Percentiles rank a stretch among this genome's conserved stretches.
Evolutionary conservation across 2,329 filamentous ascomycete species (phyloP).

Genomic region (Coniochaeta sp.): DNA sequence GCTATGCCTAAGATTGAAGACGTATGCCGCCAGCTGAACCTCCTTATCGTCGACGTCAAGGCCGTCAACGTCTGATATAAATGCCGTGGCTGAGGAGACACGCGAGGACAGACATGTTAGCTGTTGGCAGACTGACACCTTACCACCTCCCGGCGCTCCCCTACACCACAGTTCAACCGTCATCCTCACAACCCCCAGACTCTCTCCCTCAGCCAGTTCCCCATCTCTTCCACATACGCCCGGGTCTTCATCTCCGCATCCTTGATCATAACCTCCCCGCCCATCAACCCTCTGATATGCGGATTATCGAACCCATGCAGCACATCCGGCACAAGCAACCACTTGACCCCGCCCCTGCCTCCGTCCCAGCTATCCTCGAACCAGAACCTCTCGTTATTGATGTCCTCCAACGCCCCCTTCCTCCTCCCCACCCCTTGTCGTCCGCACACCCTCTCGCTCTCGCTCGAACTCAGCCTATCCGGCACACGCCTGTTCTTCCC

Average conservation of each 20-base stretch:
- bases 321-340: slow-evolving; percentile 23
- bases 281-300: slow-evolving; percentile 17
- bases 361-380: slow-evolving; percentile 19
- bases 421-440: slow-evolving; percentile 12
- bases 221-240: slow-evolving; percentile 13
- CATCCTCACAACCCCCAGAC: slow-evolving; percentile 8
- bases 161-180: neutral
- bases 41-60: too few species aligned
- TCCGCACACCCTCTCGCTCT: slow-evolving; percentile 20
- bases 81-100: too few species aligned
- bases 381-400: slow-evolving; percentile 11
- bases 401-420: slow-evolving; percentile 25
- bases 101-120: too few species aligned
- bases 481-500: slow-evolving; percentile 32
- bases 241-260: slow-evolving; percentile 21
- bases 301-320: slow-evolving; percentile 22
- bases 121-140: too few species aligned
- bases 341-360: slow-evolving; percentile 15
- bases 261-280: slow-evolving; percentile 20
- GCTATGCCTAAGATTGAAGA: too few species aligned
- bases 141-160: too few species aligned
- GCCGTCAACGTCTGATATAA: too few species aligned
- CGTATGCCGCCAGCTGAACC: too few species aligned
- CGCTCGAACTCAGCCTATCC: slow-evolving; percentile 27
- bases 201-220: slow-evolving; percentile 15